phyloP scores from a whole-genome alignment of 805 yeast species.

The Ogataea nitratoaversa region DNA sequence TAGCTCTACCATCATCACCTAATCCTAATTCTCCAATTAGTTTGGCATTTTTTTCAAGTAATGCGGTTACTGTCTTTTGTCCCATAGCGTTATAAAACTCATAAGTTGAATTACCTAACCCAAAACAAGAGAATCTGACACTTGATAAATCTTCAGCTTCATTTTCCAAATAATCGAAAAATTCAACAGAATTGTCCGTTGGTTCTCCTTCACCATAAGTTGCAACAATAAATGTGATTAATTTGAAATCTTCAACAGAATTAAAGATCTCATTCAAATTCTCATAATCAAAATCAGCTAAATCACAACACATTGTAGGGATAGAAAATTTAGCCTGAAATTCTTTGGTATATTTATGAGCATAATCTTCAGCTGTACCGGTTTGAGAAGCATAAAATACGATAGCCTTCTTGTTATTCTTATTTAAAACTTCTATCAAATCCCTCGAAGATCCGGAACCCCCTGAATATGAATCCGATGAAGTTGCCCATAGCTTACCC shows the following conservation, averaged over 20 bases:
- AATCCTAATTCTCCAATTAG: constrained; percentile 74
- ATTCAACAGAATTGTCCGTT: constrained; percentile 86
- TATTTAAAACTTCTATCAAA: constrained; percentile 51
- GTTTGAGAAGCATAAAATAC: constrained; percentile 94
- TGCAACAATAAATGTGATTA: constrained; percentile 67
- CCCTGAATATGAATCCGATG: constrained; percentile 21
- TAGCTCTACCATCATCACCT: constrained; percentile 94
- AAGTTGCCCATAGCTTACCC: constrained; percentile 46
- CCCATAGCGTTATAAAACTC: constrained; percentile 88
- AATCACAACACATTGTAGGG: constrained; percentile 79
- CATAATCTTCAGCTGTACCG: constrained; percentile 97
- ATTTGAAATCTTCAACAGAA: constrained; percentile 50
- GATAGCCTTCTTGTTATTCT: constrained; percentile 67
- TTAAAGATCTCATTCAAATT: constrained; percentile 60
- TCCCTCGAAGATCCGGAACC: constrained; percentile 46
- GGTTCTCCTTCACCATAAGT: constrained; percentile 99
- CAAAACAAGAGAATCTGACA: constrained; percentile 72
- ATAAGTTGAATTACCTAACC: constrained; percentile 92
- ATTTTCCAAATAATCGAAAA: constrained; percentile 64
- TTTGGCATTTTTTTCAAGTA: constrained; percentile 64
- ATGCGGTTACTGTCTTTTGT: constrained; percentile 48
- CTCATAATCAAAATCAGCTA: constrained; percentile 85
- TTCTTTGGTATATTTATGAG: constrained; percentile 86
- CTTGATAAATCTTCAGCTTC: constrained; percentile 52
- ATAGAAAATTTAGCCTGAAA: constrained; percentile 77